Conservation (phyloP, 2,329 filamentous ascomycete species). For the Epichloe elymi region DNA sequence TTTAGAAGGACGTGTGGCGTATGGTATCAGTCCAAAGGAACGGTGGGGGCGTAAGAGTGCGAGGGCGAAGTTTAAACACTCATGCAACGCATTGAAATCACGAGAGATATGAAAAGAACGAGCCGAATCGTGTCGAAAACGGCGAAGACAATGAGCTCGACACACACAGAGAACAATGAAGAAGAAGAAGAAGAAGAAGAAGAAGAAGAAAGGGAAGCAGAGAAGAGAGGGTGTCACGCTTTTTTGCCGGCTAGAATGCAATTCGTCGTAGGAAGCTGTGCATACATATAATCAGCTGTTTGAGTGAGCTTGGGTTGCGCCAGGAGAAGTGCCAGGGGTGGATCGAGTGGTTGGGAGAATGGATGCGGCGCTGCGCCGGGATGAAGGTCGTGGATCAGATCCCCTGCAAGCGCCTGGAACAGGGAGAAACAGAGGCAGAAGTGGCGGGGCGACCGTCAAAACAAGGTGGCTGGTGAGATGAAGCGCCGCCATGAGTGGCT, state of each 20-base stretch:
- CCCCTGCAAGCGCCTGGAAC: neutral
- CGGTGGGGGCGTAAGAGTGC: neutral
- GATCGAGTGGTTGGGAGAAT: neutral
- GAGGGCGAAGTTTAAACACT: neutral
- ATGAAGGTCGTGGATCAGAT: neutral
- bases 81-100: neutral
- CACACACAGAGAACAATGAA: neutral
- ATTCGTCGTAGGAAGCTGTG: constrained; percentile 2
- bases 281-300: neutral
- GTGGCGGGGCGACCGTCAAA: constrained; percentile 17
- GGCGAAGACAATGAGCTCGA: constrained; percentile 1
- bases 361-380: neutral
- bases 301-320: neutral
- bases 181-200: neutral
- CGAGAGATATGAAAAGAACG: neutral
- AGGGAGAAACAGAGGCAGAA: neutral
- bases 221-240: constrained; percentile 2
- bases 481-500: neutral
- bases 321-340: neutral
- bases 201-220: neutral
- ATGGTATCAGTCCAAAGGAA: neutral
- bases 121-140: neutral
- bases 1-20: constrained; percentile 8
- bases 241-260: constrained; percentile 5
- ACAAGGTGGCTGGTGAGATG: constrained; percentile 19